Evolutionary conservation across 2,329 filamentous ascomycete genomes (phyloP), one percentile per base, ranked within the genome.

Genomic region (Zopfia rhizophila): DNA sequence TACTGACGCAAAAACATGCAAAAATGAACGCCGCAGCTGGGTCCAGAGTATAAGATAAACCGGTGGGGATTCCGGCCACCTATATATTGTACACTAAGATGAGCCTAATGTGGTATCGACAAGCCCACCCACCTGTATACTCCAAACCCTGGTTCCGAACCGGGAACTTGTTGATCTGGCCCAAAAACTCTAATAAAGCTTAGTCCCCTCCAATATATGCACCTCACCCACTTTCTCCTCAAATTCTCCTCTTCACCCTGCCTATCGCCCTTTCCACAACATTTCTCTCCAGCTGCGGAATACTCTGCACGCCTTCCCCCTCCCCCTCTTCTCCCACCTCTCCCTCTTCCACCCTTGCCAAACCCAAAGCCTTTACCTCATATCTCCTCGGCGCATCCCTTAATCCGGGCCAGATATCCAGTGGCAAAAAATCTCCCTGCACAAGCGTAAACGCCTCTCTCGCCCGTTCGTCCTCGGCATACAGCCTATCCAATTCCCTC

Each of bases 401-500:
- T 33, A 71, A 36, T 1, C 87, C 89, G 0, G 86, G 86, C 91
- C 91, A 97, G 16, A 97, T 83, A 68, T 97, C 91, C 0, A 87
- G 86, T 0, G 94, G 94, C 8, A 99, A 73, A 66, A 86, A 96
- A 54, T 95, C 90, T 6, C 91, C 92, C 10, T 94, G 87, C 30
- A 96, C 88, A 19, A 86, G 79, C 23, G 89, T 82, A 69, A 99
- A 97, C 0, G 82, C 77, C 53, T 95, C 88, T 25, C 94, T 81
- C 52, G 91, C 85, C 28, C 78, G 78, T 44, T 83, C 58, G 68
- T 99, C 94, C 10, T 84, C 75, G 10, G 89, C 82, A 51, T 89
- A 84, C 7, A 97, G 76, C 64, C 84, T 85, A 48, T 92, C 86
- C 7, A 97, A 80, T 56, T 87, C 87, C 47, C 87, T 84, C 66